Evolutionary conservation across 345 rosid genomes (phyloP).

Genomic region (Dovyalis caffra): DNA sequence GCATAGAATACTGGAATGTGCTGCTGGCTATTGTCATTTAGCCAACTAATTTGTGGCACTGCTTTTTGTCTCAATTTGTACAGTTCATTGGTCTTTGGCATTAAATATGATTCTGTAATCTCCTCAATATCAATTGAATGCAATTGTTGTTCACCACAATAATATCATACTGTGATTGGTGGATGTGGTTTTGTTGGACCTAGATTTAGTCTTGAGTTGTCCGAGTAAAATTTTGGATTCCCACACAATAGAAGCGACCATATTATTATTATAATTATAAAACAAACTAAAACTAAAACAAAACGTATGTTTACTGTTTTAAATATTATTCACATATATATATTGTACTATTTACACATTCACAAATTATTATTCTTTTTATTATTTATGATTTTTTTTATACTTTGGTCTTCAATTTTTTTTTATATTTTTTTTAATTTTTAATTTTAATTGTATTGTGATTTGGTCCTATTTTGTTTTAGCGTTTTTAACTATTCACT

Average conservation of each 20-base stretch:
- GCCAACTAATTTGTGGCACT: background rate
- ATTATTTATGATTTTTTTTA: too few species aligned
- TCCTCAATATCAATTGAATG: background rate
- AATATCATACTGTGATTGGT: background rate
- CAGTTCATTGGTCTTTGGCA: background rate
- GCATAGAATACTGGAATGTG: background rate
- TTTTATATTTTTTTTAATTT: too few species aligned
- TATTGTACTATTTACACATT: too few species aligned
- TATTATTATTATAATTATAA: too few species aligned
- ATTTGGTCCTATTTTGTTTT: too few species aligned
- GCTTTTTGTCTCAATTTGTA: background rate
- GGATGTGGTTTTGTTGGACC: background rate
- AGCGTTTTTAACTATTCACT: too few species aligned
- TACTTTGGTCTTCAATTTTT: too few species aligned
- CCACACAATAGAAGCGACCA: background rate
- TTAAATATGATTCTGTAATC: background rate
- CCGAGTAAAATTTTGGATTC: background rate
- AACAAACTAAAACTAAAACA: too few species aligned
- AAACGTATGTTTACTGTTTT: too few species aligned
- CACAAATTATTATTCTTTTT: too few species aligned
- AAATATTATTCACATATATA: too few species aligned
- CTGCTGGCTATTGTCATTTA: background rate
- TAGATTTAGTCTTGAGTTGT: background rate
- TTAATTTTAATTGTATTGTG: too few species aligned
- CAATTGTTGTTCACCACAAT: background rate